A percentile compares a stretch with the other conserved stretches of the same genome.
These are phyloP conservation scores for Mytilinidion resinicola DNA, from an alignment of 495 filamentous ascomycete genomes.

Conservation along the genomic window DNA sequence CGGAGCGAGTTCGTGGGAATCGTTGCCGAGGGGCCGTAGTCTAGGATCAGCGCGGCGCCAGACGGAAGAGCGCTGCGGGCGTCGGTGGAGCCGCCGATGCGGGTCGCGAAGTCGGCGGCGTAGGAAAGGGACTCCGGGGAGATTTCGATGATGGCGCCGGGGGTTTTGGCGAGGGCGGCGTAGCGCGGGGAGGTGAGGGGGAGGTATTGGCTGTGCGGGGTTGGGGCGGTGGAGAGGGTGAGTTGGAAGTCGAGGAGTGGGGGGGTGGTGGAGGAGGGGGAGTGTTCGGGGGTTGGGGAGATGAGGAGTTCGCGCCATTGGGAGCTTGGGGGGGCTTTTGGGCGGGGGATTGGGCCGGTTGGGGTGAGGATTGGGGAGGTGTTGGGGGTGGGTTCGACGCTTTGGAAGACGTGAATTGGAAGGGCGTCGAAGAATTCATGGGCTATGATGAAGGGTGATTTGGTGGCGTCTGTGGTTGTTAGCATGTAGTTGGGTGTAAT, in stretches of 20 bases:
- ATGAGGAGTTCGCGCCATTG: constrained; percentile 90
- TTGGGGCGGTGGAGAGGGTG: constrained; percentile 62
- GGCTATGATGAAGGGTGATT: constrained; percentile 86
- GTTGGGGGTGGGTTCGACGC: constrained; percentile 45
- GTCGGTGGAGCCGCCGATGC: constrained; percentile 64
- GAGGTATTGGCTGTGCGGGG: constrained; percentile 75
- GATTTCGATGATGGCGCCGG: constrained; percentile 72
- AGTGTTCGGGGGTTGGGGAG: constrained; percentile 52
- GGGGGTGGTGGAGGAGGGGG: constrained; percentile 40
- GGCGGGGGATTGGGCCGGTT: constrained; percentile 32
- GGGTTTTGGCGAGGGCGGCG: constrained; percentile 57
- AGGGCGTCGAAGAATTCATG: constrained; percentile 99
- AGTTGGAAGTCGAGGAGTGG: constrained; percentile 71
- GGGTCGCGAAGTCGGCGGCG: constrained; percentile 68
- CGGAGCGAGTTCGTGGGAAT: constrained; percentile 83
- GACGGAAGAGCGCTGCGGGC: constrained; percentile 48
- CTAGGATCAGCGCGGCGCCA: constrained; percentile 84
- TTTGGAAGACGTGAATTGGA: constrained; percentile 91
- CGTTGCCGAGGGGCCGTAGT: constrained; percentile 76
- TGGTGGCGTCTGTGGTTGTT: constrained; percentile 41
- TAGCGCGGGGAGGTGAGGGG: constrained; percentile 80
- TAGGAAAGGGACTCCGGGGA: constrained; percentile 78
- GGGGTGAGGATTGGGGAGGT: constrained; percentile 36
- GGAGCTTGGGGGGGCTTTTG: constrained; percentile 39
- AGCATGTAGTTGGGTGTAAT: constrained; percentile 6